Evolutionary conservation across 768 basidiomycete genomes (phyloP), one percentile per base, ranked within the genome.

Genomic region (Macrolepiota fuliginosa): DNA sequence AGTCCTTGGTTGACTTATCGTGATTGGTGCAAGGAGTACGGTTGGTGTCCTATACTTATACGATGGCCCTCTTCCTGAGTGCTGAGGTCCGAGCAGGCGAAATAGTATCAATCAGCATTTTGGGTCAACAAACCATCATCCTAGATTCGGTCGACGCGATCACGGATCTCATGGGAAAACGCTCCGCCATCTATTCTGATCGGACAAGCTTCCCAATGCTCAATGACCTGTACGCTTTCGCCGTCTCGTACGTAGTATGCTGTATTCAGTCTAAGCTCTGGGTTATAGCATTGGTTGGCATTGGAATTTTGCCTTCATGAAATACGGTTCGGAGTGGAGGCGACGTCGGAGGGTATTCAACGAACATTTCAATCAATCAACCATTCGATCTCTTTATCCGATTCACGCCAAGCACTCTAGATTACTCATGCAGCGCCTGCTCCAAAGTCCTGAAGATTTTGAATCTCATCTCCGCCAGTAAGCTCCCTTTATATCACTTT

Each of bases 11-110:
- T 77, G 63, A 68, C 71, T 11, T 78, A 75, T 55, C 24, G 70
- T 1, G 64, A 73, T 39, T 80, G 79, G 78, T 71, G 70, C 29
- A 65, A 71, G 54, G 67, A 75, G 69, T 79, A 74, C 55, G 76
- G 79, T 69, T 39, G 11, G 42, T 45, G 4, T 45, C 19, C n/a
- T n/a, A n/a, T 45, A 19, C 7, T 45, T 17, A 1, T 54, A 1
- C n/a, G 22, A 12, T 5, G 37, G 19, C 54, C 35, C 19, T 19
- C 3, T 22, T 4, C 19, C 54, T 2, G 13, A 10, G 6, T 1
- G 7, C 42, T 46, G 39, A 39, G 7, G 7, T n/a, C 10, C 59
- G 35, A 29, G 39, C 13, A 54, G 56, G 51, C n/a, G 40, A 45
- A 35, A 58, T 61, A 35, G 11, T 62, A 5, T 56, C 56, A 3